These are phyloP conservation scores for Linderniella brevidens DNA, from an alignment of 257 asterid species.

Conservation along the genomic window DNA sequence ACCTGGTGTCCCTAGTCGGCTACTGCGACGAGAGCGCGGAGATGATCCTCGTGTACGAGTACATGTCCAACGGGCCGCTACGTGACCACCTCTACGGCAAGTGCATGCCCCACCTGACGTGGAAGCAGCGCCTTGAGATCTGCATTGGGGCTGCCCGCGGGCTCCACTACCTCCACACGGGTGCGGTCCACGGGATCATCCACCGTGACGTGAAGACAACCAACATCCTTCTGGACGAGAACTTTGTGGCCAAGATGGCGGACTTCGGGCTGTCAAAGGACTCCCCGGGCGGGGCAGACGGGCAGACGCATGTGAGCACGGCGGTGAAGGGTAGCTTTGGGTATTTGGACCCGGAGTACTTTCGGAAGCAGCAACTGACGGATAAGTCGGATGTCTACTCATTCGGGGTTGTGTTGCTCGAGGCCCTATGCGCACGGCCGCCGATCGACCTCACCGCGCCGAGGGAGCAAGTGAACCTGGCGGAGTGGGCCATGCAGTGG, in stretches of 20 bases:
- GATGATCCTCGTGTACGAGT: constrained; percentile 66
- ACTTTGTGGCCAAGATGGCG: constrained; percentile 59
- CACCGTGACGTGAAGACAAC: constrained; percentile 79
- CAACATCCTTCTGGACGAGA: constrained; percentile 56
- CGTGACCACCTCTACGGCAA: constrained; percentile 64
- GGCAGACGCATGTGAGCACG: constrained; percentile 72
- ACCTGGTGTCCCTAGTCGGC: constrained; percentile 65
- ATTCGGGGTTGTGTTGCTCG: constrained; percentile 68
- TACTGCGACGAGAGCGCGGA: constrained; percentile 65
- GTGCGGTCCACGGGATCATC: constrained; percentile 54
- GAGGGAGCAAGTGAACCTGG: constrained; percentile 62
- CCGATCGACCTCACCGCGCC: constrained; percentile 70
- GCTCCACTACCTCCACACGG: constrained; percentile 73
- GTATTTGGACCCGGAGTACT: constrained; percentile 71
- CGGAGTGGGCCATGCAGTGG: constrained; percentile 80
- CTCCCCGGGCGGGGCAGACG: constrained; percentile 51
- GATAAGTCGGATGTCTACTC: constrained; percentile 78
- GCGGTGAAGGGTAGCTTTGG: constrained; percentile 85
- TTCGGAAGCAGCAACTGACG: constrained; percentile 63
- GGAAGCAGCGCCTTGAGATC: constrained; percentile 63
- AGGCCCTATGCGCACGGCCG: constrained; percentile 59
- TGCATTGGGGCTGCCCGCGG: constrained; percentile 80
- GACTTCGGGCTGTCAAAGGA: constrained; percentile 65
- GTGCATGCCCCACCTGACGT: constrained; percentile 47
- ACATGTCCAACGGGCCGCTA: constrained; percentile 79